Percentiles rank a stretch among this genome's conserved stretches.
phyloP scores from a whole-genome alignment of 257 asterid species.

The Solanum appendiculatum region DNA sequence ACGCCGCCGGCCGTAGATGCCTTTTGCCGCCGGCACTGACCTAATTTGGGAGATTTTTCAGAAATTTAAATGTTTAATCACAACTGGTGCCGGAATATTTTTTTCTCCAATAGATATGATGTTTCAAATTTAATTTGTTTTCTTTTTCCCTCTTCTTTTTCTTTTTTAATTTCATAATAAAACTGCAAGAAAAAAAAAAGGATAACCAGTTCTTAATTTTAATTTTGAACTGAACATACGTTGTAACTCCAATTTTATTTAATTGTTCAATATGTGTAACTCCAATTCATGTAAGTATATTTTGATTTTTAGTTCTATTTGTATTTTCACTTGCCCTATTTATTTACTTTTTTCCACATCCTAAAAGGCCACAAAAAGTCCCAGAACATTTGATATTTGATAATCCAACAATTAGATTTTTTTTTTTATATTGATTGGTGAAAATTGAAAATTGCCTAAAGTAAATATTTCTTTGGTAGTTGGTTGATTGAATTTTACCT shows the following conservation, averaged over 20 bases:
- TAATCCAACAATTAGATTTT: background rate
- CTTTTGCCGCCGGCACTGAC: constrained; percentile 43
- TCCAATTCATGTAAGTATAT: background rate
- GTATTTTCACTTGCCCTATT: background rate
- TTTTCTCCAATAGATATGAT: background rate
- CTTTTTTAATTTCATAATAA: background rate
- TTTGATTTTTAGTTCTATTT: background rate
- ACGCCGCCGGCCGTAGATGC: background rate
- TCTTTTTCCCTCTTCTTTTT: background rate
- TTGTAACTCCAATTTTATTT: background rate
- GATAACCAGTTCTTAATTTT: background rate
- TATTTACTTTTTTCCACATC: background rate
- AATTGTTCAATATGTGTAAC: background rate
- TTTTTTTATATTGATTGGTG: background rate
- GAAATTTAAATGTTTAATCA: background rate
- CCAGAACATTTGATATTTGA: background rate
- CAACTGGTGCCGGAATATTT: background rate
- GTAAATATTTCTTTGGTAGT: background rate
- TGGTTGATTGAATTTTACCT: background rate
- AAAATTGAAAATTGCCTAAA: background rate
- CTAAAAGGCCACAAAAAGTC: background rate
- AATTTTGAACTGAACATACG: background rate
- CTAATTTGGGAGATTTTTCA: constrained; percentile 4
- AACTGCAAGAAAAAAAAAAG: background rate
- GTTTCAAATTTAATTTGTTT: background rate